phyloP scores from a whole-genome alignment of 306 rosid species.

The Vigna reflexopilosa region DNA sequence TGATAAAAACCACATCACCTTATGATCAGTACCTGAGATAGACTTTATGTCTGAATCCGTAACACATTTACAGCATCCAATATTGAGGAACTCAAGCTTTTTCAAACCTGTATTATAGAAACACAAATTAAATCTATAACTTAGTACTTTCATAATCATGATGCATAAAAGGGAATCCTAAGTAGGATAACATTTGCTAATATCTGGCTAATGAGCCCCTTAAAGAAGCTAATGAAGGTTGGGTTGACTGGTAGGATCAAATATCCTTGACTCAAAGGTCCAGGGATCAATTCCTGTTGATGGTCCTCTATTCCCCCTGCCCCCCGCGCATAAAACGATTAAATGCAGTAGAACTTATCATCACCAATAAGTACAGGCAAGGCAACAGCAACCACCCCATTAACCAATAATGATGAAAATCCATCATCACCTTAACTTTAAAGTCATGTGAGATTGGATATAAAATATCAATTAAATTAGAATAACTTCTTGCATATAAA shows the following conservation, averaged over 20 bases:
- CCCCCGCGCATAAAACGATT: background rate
- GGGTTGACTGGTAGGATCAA: too few relatives aligned
- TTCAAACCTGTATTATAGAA: conserved; percentile 57
- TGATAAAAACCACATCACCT: background rate
- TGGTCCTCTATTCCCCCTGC: too few relatives aligned
- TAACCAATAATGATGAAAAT: conserved; percentile 9
- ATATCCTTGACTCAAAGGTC: too few relatives aligned
- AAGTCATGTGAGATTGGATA: conserved; percentile 11
- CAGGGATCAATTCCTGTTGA: too few relatives aligned
- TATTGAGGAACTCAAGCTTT: conserved; percentile 67
- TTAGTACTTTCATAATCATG: conserved; percentile 5
- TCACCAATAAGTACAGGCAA: conserved; percentile 8
- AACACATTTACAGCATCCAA: conserved; percentile 70
- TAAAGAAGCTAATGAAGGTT: background rate
- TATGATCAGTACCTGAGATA: conserved; percentile 61
- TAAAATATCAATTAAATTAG: conserved; percentile 21
- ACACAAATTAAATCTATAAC: conserved; percentile 31
- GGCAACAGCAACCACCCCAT: conserved; percentile 28
- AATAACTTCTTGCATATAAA: conserved; percentile 12
- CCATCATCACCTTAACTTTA: conserved; percentile 31
- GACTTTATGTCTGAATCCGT: conserved; percentile 65
- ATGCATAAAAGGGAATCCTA: conserved; percentile 7
- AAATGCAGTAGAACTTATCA: conserved; percentile 20
- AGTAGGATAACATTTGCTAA: conserved; percentile 24
- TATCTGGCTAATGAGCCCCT: conserved; percentile 21